Conservation (phyloP, 805 yeast species). For the Zygotorulaspora danielsina region DNA sequence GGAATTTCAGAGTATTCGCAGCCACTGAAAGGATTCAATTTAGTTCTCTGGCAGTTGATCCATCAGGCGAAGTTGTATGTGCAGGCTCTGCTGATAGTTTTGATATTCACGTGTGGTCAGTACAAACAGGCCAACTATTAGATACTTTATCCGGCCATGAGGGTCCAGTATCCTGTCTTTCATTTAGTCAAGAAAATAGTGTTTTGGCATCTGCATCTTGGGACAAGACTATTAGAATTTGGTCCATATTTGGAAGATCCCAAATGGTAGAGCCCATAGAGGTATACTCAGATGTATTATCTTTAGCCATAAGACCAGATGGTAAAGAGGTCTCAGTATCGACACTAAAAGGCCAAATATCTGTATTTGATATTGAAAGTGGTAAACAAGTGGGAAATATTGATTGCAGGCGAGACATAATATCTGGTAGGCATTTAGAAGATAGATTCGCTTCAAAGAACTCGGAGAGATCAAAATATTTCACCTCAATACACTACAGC, state of each 20-base stretch:
- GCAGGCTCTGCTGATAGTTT: constrained; percentile 90
- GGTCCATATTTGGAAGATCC: constrained; percentile 87
- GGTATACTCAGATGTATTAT: constrained; percentile 75
- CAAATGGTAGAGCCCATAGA: constrained; percentile 89
- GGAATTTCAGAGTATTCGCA: constrained; percentile 93
- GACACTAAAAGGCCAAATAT: constrained; percentile 81
- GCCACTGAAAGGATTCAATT: constrained; percentile 87
- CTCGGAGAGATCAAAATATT: constrained; percentile 77
- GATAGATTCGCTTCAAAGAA: constrained; percentile 80
- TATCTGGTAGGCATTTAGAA: constrained; percentile 74
- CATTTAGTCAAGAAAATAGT: constrained; percentile 76
- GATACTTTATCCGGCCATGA: constrained; percentile 90
- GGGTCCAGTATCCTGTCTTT: constrained; percentile 86
- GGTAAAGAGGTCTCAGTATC: constrained; percentile 86
- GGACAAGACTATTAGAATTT: constrained; percentile 91
- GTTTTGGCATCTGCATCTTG: constrained; percentile 88
- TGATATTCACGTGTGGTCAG: constrained; percentile 95
- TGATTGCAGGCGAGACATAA: constrained; percentile 83
- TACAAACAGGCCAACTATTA: constrained; percentile 87
- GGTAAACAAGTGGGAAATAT: constrained; percentile 78
- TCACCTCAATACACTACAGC: constrained; percentile 76
- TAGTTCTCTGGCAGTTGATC: constrained; percentile 87
- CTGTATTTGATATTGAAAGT: constrained; percentile 76
- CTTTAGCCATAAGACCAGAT: constrained; percentile 84
- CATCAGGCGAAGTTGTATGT: constrained; percentile 93